Evolutionary conservation across 1,284 basidiomycete species (phyloP).

Genomic region (Thelephora terrestris): DNA sequence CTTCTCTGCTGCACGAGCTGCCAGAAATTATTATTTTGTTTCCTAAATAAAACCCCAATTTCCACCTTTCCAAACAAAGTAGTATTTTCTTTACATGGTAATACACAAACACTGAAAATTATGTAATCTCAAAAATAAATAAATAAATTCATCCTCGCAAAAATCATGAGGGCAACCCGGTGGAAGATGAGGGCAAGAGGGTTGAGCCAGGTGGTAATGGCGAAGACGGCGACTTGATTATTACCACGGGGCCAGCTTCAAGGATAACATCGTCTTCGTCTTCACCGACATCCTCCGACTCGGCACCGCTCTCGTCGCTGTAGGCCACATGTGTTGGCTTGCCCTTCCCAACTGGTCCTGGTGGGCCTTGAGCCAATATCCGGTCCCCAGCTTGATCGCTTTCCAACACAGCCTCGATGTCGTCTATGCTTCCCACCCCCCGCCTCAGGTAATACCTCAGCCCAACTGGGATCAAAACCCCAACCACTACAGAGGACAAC

Average conservation of each 20-base stretch:
- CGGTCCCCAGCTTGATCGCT: slow-evolving; percentile 28
- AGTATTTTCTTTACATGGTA: no score
- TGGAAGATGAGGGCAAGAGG: no score
- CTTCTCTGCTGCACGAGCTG: no score
- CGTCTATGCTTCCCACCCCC: slow-evolving; percentile 34
- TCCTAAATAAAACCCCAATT: no score
- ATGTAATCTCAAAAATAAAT: no score
- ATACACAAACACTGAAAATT: no score
- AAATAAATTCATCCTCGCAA: no score
- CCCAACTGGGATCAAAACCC: slow-evolving; percentile 87
- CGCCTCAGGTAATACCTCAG: slow-evolving; percentile 67
- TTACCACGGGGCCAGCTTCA: slow-evolving; percentile 52
- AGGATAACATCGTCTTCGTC: slow-evolving; percentile 54
- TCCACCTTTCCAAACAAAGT: no score
- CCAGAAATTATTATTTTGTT: no score
- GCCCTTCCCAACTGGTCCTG: slow-evolving; percentile 28
- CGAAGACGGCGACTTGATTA: slow-evolving; percentile 24
- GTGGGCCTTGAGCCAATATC: slow-evolving; percentile 44
- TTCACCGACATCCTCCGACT: slow-evolving; percentile 16
- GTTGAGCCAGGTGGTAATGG: no score
- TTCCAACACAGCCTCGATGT: slow-evolving; percentile 31
- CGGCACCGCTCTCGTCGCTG: slow-evolving; percentile 20
- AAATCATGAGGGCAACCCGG: no score
- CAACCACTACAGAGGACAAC: slow-evolving; percentile 74
- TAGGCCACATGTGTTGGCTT: slow-evolving; percentile 23